Percentiles rank a stretch among this genome's conserved stretches.
Evolutionary conservation across 257 asterid species (phyloP).

Genomic region (Lithospermum erythrorhizon): DNA sequence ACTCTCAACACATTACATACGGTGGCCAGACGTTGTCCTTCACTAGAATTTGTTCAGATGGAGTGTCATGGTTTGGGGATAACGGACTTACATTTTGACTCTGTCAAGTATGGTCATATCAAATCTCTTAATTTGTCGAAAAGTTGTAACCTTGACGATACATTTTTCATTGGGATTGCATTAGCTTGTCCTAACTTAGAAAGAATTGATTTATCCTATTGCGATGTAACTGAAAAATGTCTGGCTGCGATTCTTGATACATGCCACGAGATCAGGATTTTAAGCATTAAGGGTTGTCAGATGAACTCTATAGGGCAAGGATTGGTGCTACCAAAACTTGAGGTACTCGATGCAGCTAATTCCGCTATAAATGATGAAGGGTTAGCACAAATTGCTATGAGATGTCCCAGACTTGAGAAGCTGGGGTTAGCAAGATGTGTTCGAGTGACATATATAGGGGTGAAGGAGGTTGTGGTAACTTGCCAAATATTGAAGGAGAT

Average conservation of each 20-base stretch:
- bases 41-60: constrained; percentile 5
- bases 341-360: constrained; percentile 10
- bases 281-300: constrained; percentile 4
- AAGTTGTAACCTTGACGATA: background rate
- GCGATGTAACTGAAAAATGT: constrained; percentile 11
- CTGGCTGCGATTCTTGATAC: constrained; percentile 7
- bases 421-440: constrained; percentile 8
- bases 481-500: constrained; percentile 14
- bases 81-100: background rate
- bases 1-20: constrained; percentile 6
- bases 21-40: constrained; percentile 12
- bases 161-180: constrained; percentile 5
- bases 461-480: constrained; percentile 4
- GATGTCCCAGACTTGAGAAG: constrained; percentile 12
- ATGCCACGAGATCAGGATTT: constrained; percentile 9
- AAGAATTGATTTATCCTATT: constrained; percentile 9
- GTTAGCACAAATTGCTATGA: constrained; percentile 9
- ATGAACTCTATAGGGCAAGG: constrained; percentile 6
- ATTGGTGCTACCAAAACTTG: constrained; percentile 9
- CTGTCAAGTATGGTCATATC: constrained; percentile 2
- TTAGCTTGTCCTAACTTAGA: constrained; percentile 12
- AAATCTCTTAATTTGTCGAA: constrained; percentile 5
- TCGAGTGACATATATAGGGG: constrained; percentile 9
- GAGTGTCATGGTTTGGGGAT: constrained; percentile 3
- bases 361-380: constrained; percentile 10